A percentile compares a stretch with the other conserved stretches of the same genome.
These are phyloP conservation scores for Xylaria scruposa DNA, from an alignment of 495 filamentous ascomycete genomes.

Conservation along the genomic window DNA sequence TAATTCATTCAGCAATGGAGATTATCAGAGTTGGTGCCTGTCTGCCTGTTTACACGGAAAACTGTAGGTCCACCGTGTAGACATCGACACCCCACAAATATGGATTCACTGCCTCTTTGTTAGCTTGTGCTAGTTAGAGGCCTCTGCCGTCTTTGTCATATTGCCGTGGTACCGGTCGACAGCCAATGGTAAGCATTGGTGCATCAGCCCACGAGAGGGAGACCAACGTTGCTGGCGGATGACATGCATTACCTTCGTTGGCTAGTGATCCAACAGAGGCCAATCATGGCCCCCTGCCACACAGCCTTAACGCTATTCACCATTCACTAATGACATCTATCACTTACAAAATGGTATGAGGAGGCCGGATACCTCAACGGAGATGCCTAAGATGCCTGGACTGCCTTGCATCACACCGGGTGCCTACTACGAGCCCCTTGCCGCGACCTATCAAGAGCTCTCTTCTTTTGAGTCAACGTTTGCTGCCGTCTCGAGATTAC, in stretches of 20 bases:
- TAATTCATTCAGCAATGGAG: neutral
- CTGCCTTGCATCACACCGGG: slow-evolving; percentile 7
- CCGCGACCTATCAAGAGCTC: neutral
- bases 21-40: neutral
- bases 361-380: neutral
- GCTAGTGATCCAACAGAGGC: neutral
- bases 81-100: slow-evolving; percentile 1
- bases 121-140: neutral
- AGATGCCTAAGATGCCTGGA: slow-evolving; percentile 5
- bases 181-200: neutral
- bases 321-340: neutral
- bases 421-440: neutral
- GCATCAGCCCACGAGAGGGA: neutral
- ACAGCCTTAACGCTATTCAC: slow-evolving; percentile 4
- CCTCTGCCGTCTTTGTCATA: slow-evolving; percentile 19
- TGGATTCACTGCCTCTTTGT: neutral
- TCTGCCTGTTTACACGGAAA: too few species aligned
- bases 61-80: neutral
- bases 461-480: neutral
- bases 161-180: neutral
- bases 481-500: neutral
- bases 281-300: slow-evolving; percentile 2
- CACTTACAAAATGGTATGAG: neutral
- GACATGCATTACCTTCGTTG: slow-evolving; percentile 11
- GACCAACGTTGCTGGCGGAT: neutral